phyloP scores from a whole-genome alignment of 2,329 filamentous ascomycete species.

The Monosporascus sp. region DNA sequence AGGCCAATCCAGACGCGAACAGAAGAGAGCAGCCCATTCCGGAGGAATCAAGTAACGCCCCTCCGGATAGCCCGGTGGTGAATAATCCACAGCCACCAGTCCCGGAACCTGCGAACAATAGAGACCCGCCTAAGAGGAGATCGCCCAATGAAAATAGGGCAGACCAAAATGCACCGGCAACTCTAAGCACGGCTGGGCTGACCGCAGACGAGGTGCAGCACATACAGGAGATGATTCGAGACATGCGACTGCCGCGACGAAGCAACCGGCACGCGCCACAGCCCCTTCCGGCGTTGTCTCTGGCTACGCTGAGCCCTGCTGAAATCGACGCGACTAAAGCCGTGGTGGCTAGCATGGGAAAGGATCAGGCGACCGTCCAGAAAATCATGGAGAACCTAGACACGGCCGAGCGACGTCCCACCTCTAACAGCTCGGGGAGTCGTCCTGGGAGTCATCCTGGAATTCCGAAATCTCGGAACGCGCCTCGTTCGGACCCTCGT shows the following conservation, averaged over 20 bases:
- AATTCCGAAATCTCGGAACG: too few species aligned
- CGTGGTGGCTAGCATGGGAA: conserved; percentile 4
- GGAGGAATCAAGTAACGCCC: too few species aligned
- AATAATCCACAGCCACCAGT: too few species aligned
- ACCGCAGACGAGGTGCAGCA: neutral
- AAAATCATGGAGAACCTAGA: conserved; percentile 2
- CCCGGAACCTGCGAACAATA: too few species aligned
- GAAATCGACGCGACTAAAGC: conserved; percentile 2
- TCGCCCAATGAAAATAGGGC: neutral
- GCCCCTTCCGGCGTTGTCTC: neutral
- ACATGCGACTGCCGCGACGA: conserved; percentile 1
- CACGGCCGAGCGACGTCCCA: neutral
- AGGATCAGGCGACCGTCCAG: neutral
- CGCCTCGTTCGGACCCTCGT: too few species aligned
- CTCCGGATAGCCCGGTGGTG: too few species aligned
- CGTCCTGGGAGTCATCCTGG: too few species aligned
- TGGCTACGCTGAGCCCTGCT: conserved; percentile 1
- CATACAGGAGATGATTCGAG: conserved; percentile 1
- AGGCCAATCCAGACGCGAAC: too few species aligned
- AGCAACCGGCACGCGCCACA: neutral
- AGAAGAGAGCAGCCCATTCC: too few species aligned
- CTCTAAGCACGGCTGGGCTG: neutral
- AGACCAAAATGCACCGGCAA: neutral
- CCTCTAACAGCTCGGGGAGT: too few species aligned
- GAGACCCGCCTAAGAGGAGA: too few species aligned